Evolutionary conservation across 345 rosid species (phyloP).

Genomic region (Dimocarpus longan): DNA sequence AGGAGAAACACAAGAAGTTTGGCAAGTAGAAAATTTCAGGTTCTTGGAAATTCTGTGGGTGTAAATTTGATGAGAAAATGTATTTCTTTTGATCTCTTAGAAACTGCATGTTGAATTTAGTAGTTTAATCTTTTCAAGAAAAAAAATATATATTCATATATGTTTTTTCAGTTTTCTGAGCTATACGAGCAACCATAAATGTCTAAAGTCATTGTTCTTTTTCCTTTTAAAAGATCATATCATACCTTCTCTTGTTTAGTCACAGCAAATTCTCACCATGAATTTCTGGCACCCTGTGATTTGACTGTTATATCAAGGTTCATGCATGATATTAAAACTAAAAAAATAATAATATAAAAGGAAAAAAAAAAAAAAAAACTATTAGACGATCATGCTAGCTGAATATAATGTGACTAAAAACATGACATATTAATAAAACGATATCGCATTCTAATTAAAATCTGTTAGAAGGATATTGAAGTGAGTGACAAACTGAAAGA

Average conservation of each 20-base stretch:
- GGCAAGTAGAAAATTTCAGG: neutral
- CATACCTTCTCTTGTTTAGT: neutral
- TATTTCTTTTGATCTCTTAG: neutral
- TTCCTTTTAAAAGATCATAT: neutral
- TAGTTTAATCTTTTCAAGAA: neutral
- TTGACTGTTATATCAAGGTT: slow-evolving; percentile 10
- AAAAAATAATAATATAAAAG: no score
- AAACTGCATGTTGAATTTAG: neutral
- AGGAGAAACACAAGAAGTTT: slow-evolving; percentile 19
- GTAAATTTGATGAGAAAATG: neutral
- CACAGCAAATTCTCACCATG: neutral
- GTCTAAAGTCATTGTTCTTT: neutral
- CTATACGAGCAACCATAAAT: neutral
- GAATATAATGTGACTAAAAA: neutral
- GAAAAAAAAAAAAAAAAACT: neutral
- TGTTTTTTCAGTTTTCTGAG: neutral
- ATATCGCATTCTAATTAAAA: neutral
- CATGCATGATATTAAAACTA: neutral
- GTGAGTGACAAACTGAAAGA: neutral
- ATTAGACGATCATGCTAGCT: neutral
- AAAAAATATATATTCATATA: neutral
- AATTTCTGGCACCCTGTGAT: neutral
- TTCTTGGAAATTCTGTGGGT: neutral
- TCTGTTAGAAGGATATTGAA: neutral
- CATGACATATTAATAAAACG: neutral